Base-by-base conservation (phyloP, 2,329 filamentous ascomycete species). In the Pseudogymnoascus sp. region DNA sequence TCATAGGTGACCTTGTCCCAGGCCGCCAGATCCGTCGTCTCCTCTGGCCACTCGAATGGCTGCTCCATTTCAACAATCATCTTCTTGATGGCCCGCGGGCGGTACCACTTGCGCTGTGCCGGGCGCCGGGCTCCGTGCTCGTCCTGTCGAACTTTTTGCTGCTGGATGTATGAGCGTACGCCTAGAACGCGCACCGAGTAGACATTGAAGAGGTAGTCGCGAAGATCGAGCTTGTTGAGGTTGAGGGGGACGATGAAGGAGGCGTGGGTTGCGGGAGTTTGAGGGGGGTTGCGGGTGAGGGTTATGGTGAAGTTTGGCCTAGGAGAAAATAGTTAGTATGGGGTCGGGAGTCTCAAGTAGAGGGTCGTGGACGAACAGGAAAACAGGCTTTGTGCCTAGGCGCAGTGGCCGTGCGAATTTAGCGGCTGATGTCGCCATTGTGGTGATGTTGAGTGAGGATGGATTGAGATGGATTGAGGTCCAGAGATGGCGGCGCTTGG, bases 151-250 rank as follows among this genome's bases (percentile, higher is more conserved):
- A 88, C 75, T 55, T 83, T 84, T 73, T 86, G 82, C 76, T 88
- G 85, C 70, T 90, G 87, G 72, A 97, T 84, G 72, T 85, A 93
- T 61, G 90, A 92, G 65, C 93, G 89, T 65, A 97, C 86, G 67
- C 81, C 81, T 61, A 85, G 79, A 61, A 88, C 85, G 67, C 87
- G 83, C 65, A 97, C 87, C 65, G 83, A 82, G 81, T 99, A 99
- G 45, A 84, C 84, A 75, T 96, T 87, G 79, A 85, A 90, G 65
- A 99, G 88, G 80, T 97, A 99, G 79, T 97, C 93, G 75, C 92
- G 90, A 43, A 99, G 79, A 75, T 99, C 95, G 76, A 97, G 88
- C 79, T 99, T 99, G 81, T 91, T 96, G 81, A 97, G 92, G 70
- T 85, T 87, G 69, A 97, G 83, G 9, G 95, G 95, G 33, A 97